Percentiles rank a stretch among this genome's conserved stretches.
phyloP scores from a whole-genome alignment of 1,284 basidiomycete genomes.

The Kalmanozyma brasiliensis region DNA sequence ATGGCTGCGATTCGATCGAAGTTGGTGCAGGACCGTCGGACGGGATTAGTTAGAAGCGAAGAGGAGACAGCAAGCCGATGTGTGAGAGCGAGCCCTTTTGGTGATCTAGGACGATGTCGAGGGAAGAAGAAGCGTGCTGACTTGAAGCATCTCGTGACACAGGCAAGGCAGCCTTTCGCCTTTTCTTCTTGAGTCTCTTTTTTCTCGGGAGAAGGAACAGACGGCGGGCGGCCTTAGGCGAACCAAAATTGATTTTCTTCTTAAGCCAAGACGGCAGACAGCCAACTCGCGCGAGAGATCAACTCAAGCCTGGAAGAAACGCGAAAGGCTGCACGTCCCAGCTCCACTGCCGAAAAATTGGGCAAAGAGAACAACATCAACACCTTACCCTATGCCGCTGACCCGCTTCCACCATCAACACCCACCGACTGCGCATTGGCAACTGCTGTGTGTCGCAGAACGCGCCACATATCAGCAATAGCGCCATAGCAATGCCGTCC shows the following conservation, averaged over 20 bases:
- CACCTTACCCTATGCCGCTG: background rate
- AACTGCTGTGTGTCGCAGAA: too few species aligned
- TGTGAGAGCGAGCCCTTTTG: background rate
- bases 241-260: background rate
- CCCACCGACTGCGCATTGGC: background rate
- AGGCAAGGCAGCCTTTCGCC: too few species aligned
- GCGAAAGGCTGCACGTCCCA: slow-evolving; percentile 8
- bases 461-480: background rate
- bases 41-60: too few species aligned
- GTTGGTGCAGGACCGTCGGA: too few species aligned
- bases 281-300: slow-evolving; percentile 26
- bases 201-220: slow-evolving; percentile 31
- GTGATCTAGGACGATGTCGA: background rate
- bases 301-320: slow-evolving; percentile 1
- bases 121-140: background rate
- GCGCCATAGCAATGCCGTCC: slow-evolving; percentile 18
- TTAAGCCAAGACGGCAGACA: too few species aligned
- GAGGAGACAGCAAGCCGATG: background rate
- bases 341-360: slow-evolving; percentile 18
- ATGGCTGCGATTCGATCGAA: too few species aligned
- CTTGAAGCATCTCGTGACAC: too few species aligned
- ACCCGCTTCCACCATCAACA: background rate
- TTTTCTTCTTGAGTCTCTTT: slow-evolving; percentile 16
- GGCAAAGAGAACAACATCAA: slow-evolving; percentile 14
- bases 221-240: background rate